Evolutionary conservation across 225 moss, liverwort and hornwort species (phyloP).

Genomic region (Ulota crispa): DNA sequence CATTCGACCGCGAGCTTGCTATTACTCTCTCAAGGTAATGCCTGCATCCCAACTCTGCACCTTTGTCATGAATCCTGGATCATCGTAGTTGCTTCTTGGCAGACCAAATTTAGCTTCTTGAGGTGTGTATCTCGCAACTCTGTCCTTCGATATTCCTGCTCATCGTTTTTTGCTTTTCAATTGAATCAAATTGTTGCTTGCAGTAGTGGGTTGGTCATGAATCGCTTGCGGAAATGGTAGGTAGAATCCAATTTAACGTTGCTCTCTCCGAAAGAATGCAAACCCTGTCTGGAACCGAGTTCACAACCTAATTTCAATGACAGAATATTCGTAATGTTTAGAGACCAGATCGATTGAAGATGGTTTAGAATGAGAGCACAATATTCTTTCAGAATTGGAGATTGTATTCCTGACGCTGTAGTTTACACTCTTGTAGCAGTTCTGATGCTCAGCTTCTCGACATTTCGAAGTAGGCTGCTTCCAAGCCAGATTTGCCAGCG

Average conservation of each 20-base stretch:
- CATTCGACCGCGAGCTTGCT: neutral
- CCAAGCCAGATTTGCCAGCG: conserved; percentile 26
- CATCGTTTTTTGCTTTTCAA: neutral
- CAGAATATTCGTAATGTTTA: neutral
- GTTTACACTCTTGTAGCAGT: neutral
- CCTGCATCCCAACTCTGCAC: neutral
- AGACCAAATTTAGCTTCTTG: neutral
- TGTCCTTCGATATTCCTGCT: neutral
- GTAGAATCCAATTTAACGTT: neutral
- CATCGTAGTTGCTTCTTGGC: neutral
- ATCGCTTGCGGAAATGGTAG: neutral
- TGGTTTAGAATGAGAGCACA: neutral
- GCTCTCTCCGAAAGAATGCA: neutral
- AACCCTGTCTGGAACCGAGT: neutral
- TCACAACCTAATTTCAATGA: neutral
- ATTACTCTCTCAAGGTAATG: neutral
- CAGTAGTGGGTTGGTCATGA: neutral
- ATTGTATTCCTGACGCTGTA: neutral
- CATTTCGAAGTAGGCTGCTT: conserved; percentile 32
- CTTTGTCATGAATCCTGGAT: neutral
- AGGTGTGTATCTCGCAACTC: neutral
- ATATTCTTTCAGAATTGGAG: neutral
- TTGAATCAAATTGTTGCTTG: neutral
- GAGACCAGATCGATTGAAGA: neutral
- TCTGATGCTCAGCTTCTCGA: conserved; percentile 43